Base-by-base conservation (phyloP, 2,329 filamentous ascomycete genomes). In the Penicillium sp. region DNA sequence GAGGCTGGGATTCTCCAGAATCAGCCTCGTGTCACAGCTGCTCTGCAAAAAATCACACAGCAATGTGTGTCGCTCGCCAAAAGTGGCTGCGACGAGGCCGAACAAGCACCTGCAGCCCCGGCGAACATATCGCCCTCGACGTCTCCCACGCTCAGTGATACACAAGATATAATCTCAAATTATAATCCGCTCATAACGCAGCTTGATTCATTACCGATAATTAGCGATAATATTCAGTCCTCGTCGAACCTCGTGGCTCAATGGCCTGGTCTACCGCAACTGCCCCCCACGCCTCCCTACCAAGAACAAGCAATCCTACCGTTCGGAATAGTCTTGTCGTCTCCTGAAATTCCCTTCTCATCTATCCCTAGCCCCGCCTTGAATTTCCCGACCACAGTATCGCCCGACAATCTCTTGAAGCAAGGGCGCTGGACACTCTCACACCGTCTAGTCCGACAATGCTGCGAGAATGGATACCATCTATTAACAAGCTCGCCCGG, bases 21-120 rank as follows among this genome's bases (percentile, higher is more conserved):
- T 52, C 55, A 66, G 43, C 64, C 67, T 14, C 52, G 47, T 22
- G 50, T 69, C 39, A 58, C 67, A 31, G 59, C 59, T 13, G 65
- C 67, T 18, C 53, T 69, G 6, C 65, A 68, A 49, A 50, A 60
- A 13, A 66, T 69, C 35, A 69, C 65, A 6, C 62, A 62, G 22
- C 63, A 68, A 64, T 69, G 56, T 33, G 66, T 69, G 6, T 60
- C 62, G 7, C 66, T 69, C 19, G 67, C 67, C 9, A 61, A 62
- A 58, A 54, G 55, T 1, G 60, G 61, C 46, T 60, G 54, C 41
- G 60, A 66, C 7, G 65, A 64, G 14, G 2, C 53, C 50, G 58
- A 60, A 3, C 50, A 57, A 24, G 24, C 24, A 18, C 3, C 44
- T 18, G 6, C 44, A 18, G 44, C 46, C 16, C 50, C 55, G 43